Conservation (phyloP, 768 basidiomycete genomes). For the Leccinum longicurvipes region DNA sequence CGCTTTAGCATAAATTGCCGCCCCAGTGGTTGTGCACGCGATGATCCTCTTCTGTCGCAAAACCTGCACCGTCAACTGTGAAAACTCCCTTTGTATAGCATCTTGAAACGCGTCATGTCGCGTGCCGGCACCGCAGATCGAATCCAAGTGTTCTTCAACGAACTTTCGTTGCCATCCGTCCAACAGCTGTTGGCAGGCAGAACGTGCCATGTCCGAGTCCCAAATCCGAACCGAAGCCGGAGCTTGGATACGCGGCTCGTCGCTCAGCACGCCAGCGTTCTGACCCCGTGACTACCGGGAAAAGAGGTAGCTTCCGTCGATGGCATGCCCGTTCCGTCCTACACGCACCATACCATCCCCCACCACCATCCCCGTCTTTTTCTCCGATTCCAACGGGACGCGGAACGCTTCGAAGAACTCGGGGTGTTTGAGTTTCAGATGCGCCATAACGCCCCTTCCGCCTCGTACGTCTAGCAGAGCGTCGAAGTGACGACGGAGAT, state of each 20-base stretch:
- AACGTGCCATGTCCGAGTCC: constrained; percentile 39
- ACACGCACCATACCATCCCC: constrained; percentile 45
- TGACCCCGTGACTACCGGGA: constrained; percentile 42
- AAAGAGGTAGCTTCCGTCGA: constrained; percentile 42
- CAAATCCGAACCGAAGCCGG: constrained; percentile 34
- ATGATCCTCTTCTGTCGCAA: constrained; percentile 52
- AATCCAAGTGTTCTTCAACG: constrained; percentile 28
- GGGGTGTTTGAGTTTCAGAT: constrained; percentile 45
- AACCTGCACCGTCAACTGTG: constrained; percentile 28
- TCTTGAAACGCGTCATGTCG: constrained; percentile 38
- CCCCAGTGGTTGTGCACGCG: constrained; percentile 67
- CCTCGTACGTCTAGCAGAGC: constrained; percentile 24
- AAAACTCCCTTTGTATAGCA: constrained; percentile 34
- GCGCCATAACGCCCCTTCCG: constrained; percentile 33
- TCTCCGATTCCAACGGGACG: constrained; percentile 29
- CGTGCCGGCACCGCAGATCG: constrained; percentile 27
- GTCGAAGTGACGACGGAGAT: constrained; percentile 13
- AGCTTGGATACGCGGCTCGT: constrained; percentile 22
- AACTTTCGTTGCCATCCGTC: constrained; percentile 36
- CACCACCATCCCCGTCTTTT: background rate
- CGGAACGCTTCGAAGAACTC: constrained; percentile 44
- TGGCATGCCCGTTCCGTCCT: constrained; percentile 37
- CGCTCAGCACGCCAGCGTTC: constrained; percentile 42
- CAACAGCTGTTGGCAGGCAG: constrained; percentile 27
- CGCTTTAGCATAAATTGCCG: constrained; percentile 52